Evolutionary conservation across 805 yeast genomes (phyloP).

Genomic region (Komagataella pseudopastoris): DNA sequence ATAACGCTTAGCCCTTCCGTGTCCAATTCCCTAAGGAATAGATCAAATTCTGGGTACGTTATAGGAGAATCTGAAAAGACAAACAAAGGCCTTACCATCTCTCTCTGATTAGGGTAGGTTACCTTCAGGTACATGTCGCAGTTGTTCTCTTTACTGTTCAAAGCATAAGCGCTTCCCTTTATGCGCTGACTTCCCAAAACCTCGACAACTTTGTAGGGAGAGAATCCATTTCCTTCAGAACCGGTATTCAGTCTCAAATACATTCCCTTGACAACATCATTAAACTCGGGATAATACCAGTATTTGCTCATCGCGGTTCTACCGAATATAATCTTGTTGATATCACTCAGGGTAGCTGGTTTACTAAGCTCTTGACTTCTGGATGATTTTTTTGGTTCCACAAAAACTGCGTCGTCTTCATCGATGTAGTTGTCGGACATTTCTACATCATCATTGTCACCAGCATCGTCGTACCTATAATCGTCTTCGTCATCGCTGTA

Average conservation of each 20-base stretch:
- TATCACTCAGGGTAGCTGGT: conserved; percentile 43
- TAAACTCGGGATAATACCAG: conserved; percentile 75
- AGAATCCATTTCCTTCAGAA: conserved; percentile 44
- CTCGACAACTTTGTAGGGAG: conserved; percentile 73
- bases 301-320: conserved; percentile 62
- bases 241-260: conserved; percentile 82
- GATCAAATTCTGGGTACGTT: conserved; percentile 56
- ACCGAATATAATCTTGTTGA: conserved; percentile 66
- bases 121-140: conserved; percentile 40
- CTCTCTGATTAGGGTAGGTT: conserved; percentile 69
- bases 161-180: conserved; percentile 25
- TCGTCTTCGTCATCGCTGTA: conserved; percentile 23
- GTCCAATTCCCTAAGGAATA: conserved; percentile 48
- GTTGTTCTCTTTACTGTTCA: conserved; percentile 30
- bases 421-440: conserved; percentile 28
- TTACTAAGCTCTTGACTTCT: conserved; percentile 27
- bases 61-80: conserved; percentile 64
- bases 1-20: conserved; percentile 49
- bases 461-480: conserved; percentile 21
- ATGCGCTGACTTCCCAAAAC: conserved; percentile 45
- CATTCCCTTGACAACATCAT: conserved; percentile 53
- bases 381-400: conserved; percentile 18
- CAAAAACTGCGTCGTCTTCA: conserved; percentile 26
- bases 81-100: conserved; percentile 61
- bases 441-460: conserved; percentile 22